Percentiles rank a stretch among this genome's conserved stretches.
Evolutionary conservation across 2,329 filamentous ascomycete genomes (phyloP).

Genomic region (Alternaria triticina): DNA sequence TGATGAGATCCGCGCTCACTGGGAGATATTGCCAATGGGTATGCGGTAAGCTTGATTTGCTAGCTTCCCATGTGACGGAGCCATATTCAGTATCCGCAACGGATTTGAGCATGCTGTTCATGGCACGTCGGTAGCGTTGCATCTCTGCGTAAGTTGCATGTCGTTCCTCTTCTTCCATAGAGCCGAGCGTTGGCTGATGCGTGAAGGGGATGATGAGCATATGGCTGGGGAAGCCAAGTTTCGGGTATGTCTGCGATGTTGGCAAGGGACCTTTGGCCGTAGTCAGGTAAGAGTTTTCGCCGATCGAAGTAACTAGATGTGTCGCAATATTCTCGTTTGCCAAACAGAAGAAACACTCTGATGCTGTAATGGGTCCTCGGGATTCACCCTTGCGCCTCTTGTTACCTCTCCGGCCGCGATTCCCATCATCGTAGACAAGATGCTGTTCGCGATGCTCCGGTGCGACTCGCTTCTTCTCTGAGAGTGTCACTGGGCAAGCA

Average conservation of each 20-base stretch:
- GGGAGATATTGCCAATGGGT: constrained; percentile 94
- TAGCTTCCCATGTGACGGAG: constrained; percentile 91
- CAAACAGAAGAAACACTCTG: constrained; percentile 93
- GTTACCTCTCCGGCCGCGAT: constrained; percentile 45
- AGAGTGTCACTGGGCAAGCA: constrained; percentile 70
- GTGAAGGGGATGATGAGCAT: constrained; percentile 89
- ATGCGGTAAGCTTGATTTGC: constrained; percentile 79
- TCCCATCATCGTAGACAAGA: constrained; percentile 46
- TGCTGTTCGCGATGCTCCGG: constrained; percentile 42
- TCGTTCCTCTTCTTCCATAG: constrained; percentile 67
- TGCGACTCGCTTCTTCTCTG: constrained; percentile 65
- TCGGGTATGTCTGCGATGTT: constrained; percentile 71
- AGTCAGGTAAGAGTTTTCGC: constrained; percentile 84
- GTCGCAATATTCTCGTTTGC: constrained; percentile 83
- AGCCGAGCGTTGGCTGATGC: constrained; percentile 76
- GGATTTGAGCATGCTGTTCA: constrained; percentile 77
- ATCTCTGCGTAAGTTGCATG: constrained; percentile 77
- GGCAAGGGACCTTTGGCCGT: constrained; percentile 90
- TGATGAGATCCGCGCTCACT: constrained; percentile 70
- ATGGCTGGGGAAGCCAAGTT: constrained; percentile 79
- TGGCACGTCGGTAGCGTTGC: constrained; percentile 75
- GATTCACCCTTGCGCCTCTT: constrained; percentile 48
- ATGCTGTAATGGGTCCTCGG: constrained; percentile 58
- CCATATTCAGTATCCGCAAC: constrained; percentile 67
- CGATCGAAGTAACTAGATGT: constrained; percentile 90